Conservation (phyloP, 352 stramenopile species). For the Phytophthora cryptogea region DNA sequence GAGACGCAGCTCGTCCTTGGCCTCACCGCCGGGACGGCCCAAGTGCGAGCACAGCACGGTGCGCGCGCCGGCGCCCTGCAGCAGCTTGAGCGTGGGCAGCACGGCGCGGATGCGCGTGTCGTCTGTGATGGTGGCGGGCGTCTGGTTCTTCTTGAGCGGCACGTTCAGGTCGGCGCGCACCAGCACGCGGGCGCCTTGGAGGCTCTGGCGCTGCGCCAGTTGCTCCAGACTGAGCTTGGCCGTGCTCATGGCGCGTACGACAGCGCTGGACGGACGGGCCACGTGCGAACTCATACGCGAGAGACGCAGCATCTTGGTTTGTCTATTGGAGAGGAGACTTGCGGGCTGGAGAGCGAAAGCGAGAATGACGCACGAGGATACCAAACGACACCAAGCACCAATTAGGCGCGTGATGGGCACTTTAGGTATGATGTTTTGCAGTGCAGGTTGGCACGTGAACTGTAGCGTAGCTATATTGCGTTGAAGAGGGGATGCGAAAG, state of each 20-base stretch:
- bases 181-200: conserved; percentile 97
- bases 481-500: neutral
- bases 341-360: conserved; percentile 6
- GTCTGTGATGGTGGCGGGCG: conserved; percentile 96
- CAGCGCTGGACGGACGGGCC: conserved; percentile 7
- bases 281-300: conserved; percentile 27
- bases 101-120: conserved; percentile 95
- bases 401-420: conserved; percentile 20
- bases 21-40: conserved; percentile 94
- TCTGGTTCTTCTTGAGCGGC: conserved; percentile 92
- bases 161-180: conserved; percentile 99
- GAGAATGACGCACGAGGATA: conserved; percentile 12
- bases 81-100: conserved; percentile 92
- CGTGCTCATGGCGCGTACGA: conserved; percentile 46
- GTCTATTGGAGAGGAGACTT: conserved; percentile 5
- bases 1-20: conserved; percentile 82
- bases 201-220: conserved; percentile 59
- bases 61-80: conserved; percentile 95
- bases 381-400: conserved; percentile 19
- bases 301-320: conserved; percentile 26
- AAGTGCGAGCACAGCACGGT: conserved; percentile 97
- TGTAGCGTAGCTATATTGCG: neutral
- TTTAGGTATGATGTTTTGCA: neutral
- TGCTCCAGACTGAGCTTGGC: conserved; percentile 76
- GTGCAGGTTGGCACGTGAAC: neutral